phyloP scores from a whole-genome alignment of 345 rosid species.

The Ceriops tagal region DNA sequence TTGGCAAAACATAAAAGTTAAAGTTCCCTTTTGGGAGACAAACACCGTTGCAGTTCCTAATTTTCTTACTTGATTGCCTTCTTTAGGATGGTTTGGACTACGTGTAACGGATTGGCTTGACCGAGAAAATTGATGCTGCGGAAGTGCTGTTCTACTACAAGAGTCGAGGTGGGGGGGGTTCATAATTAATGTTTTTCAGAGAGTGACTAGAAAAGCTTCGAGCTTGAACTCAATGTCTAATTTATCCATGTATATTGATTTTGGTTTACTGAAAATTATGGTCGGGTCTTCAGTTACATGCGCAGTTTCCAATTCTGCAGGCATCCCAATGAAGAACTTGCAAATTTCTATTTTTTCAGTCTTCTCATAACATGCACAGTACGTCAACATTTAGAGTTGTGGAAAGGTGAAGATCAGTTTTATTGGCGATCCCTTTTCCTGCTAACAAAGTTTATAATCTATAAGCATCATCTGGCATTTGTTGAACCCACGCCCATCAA shows the following conservation, averaged over 20 bases:
- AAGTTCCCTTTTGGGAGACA: not conserved
- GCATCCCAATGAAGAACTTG: too few species aligned
- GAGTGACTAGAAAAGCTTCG: not conserved
- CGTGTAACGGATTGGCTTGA: conserved; percentile 9
- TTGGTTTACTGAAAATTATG: not conserved
- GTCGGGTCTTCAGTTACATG: not conserved
- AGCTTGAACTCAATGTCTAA: not conserved
- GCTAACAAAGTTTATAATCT: too few species aligned
- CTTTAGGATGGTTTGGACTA: conserved; percentile 7
- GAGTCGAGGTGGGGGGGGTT: not conserved
- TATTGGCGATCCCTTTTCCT: too few species aligned
- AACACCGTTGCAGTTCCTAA: conserved; percentile 8
- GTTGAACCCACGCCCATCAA: too few species aligned
- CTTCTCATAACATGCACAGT: too few species aligned
- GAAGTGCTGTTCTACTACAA: not conserved
- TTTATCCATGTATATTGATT: not conserved
- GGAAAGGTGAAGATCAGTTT: too few species aligned
- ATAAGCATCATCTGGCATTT: too few species aligned
- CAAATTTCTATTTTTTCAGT: too few species aligned
- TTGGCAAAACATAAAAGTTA: conserved; percentile 12
- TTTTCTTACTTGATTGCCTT: conserved; percentile 15
- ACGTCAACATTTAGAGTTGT: too few species aligned
- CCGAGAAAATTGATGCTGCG: conserved; percentile 1
- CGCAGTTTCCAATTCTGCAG: not conserved
- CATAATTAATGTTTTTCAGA: not conserved